Base-by-base conservation (phyloP, 108 stramenopile species). In the Nitzschia palea region DNA sequence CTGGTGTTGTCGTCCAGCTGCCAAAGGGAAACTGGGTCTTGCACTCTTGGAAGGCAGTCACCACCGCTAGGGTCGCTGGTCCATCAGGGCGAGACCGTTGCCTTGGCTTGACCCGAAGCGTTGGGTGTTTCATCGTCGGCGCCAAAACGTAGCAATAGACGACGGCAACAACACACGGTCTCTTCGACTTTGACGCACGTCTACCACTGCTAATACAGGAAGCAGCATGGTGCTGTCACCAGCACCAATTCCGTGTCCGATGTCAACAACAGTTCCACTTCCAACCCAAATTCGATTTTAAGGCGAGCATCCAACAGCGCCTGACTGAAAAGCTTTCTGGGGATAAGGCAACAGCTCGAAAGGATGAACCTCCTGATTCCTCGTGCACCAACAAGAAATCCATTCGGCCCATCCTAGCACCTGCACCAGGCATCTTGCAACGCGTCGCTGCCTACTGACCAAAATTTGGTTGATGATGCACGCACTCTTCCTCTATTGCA, bases 61-160 rank as follows among this genome's bases (percentile, higher is more conserved):
- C n/a, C n/a, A n/a, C n/a, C n/a, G n/a, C n/a, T n/a, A 27, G 74
- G 74, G 4, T 44, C 67, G 0, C 23, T 36, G 15, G 74, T 76
- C 29, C 67, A 61, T 34, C 18, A 32, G 17, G 67, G 67, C 9
- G 74, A 76, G 55, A 76, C 67, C n/a, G 56, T 76, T 25, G 74
- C 74, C 10, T 18, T 51, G 44, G 65, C 57, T 15, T 32, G 50
- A n/a, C 40, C 3, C 31, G 52, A 60, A 12, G 48, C 35, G 37
- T 51, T n/a, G n/a, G n/a, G n/a, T n/a, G n/a, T n/a, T n/a, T 12
- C 53, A 37, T 17, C 52, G 23, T 30, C 65, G 6, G 31, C 45
- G 25, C 62, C 63, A 45, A 76, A 69, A 58, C 51, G 75, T 35
- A 67, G 68, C 26, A 76, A 44, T 12, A 34, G 68, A 43, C 31